These are phyloP conservation scores for Moesziomyces antarcticus DNA, from an alignment of 1,284 basidiomycete species.

Conservation along the genomic window DNA sequence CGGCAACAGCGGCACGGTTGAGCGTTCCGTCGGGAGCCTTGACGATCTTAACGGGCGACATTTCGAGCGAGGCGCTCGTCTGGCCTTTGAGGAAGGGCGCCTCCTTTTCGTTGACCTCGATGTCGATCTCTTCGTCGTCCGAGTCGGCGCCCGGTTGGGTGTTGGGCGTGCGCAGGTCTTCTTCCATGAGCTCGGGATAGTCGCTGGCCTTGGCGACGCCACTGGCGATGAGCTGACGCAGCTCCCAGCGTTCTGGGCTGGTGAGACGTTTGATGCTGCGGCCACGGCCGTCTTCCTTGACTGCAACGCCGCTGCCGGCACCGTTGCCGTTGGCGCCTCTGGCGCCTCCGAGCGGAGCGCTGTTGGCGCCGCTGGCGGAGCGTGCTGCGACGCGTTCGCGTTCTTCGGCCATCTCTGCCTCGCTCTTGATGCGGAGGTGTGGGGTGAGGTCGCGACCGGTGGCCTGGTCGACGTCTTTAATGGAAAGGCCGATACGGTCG, in stretches of 20 bases:
- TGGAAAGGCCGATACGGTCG: conserved; percentile 83
- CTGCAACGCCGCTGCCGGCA: conserved; percentile 43
- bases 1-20: conserved; percentile 93
- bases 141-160: conserved; percentile 44
- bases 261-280: conserved; percentile 83
- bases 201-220: conserved; percentile 91
- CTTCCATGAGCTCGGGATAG: conserved; percentile 93
- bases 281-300: conserved; percentile 51
- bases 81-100: conserved; percentile 96
- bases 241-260: conserved; percentile 97
- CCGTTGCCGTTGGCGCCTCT: conserved; percentile 8
- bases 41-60: conserved; percentile 93
- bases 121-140: conserved; percentile 80
- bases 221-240: conserved; percentile 97
- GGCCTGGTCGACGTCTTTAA: conserved; percentile 95
- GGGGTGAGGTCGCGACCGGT: conserved; percentile 91
- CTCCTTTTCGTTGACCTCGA: conserved; percentile 96
- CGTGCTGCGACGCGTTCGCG: conserved; percentile 43
- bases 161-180: conserved; percentile 58
- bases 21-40: conserved; percentile 75
- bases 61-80: conserved; percentile 90
- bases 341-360: conserved; percentile 67
- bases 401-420: conserved; percentile 75
- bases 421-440: conserved; percentile 89
- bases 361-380: conserved; percentile 70